Percentiles rank a stretch among this genome's conserved stretches.
Evolutionary conservation across 371 early-diverging fungal genomes (phyloP).

Genomic region (Massospora cicadina): DNA sequence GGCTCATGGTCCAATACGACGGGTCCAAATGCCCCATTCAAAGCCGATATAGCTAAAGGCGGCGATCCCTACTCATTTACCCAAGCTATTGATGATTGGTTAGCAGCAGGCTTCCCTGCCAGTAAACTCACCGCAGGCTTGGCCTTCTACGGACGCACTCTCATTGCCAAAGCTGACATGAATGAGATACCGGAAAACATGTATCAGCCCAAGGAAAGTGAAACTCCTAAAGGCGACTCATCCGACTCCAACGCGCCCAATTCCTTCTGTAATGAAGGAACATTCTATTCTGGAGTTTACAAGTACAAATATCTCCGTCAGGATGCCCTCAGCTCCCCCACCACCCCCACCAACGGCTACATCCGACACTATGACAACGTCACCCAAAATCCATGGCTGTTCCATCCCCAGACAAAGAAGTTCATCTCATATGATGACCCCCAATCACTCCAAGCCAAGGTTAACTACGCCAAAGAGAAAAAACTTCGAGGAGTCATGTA

Average conservation of each 20-base stretch:
- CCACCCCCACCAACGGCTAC: slow-evolving; percentile 22
- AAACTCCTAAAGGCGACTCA: slow-evolving; percentile 25
- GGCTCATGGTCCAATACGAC: slow-evolving; percentile 35
- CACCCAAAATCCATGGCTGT: slow-evolving; percentile 49
- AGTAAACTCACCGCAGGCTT: too few relatives aligned
- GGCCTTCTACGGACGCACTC: slow-evolving; percentile 45
- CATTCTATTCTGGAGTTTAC: slow-evolving; percentile 33
- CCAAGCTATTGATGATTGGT: too few relatives aligned
- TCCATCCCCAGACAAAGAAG: slow-evolving; percentile 25
- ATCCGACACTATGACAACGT: slow-evolving; percentile 30
- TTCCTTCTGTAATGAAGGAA: slow-evolving; percentile 18
- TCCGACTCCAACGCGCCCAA: slow-evolving; percentile 32
- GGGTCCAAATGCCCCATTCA: slow-evolving; percentile 48
- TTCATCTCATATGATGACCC: too few relatives aligned
- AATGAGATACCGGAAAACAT: slow-evolving; percentile 16
- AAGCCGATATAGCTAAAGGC: too few relatives aligned
- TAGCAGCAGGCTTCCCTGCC: too few relatives aligned
- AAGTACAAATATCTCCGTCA: slow-evolving; percentile 42
- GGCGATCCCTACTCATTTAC: too few relatives aligned
- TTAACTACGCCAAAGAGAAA: slow-evolving; percentile 27
- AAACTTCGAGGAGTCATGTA: slow-evolving; percentile 42
- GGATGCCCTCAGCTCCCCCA: slow-evolving; percentile 24
- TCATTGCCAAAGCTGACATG: slow-evolving; percentile 29
- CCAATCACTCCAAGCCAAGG: slow-evolving; percentile 30
- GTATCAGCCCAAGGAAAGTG: too few relatives aligned